Evolutionary conservation across 768 basidiomycete genomes (phyloP), one percentile per base, ranked within the genome.

Genomic region (Rhizopogon sp.): DNA sequence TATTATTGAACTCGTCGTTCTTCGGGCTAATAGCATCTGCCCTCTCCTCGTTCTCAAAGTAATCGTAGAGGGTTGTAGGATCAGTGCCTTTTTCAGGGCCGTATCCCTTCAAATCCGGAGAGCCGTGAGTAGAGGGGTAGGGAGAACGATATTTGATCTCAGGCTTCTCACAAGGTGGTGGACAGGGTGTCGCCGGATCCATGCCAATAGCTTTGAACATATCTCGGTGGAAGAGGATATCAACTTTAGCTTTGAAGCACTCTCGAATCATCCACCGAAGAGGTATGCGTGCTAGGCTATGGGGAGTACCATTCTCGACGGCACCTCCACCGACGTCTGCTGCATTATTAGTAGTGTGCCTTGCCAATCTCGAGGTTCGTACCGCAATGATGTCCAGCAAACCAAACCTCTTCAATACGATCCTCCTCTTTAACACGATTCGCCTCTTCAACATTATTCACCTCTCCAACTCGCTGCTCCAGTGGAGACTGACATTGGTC

Each of bases 231-330:
- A 87, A 87, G 61, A 84, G 70, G 58, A 87, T 83, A 0, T 84
- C 85, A 1, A 74, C 74, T 3, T 81, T 62, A 7, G 76, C 64
- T 49, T 72, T 72, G 74, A 87, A 83, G 57, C 78, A 80, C 63
- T 89, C 78, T 39, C 86, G 79, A 54, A 89, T 73, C 85, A 88
- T 87, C 87, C 87, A 92, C 50, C 87, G 80, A 33, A 92, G 75
- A 1, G 88, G 73, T 41, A 90, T 86, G 39, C 87, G 82, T 1
- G 87, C 83, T 3, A 91, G 76, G 44, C 76, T 80, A 60, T 85
- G 79, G 11, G 74, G 76, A 0, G 75, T 74, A 50, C 75, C 78
- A 55, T 91, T 85, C 33, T 60, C 57, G 10, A 84, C 83, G 2
- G 82, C 81, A 3, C 87, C 88, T 17, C 90, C 90, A 1, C 90